Base-by-base conservation (phyloP, 768 basidiomycete species). In the Cystobasidium tubakii region DNA sequence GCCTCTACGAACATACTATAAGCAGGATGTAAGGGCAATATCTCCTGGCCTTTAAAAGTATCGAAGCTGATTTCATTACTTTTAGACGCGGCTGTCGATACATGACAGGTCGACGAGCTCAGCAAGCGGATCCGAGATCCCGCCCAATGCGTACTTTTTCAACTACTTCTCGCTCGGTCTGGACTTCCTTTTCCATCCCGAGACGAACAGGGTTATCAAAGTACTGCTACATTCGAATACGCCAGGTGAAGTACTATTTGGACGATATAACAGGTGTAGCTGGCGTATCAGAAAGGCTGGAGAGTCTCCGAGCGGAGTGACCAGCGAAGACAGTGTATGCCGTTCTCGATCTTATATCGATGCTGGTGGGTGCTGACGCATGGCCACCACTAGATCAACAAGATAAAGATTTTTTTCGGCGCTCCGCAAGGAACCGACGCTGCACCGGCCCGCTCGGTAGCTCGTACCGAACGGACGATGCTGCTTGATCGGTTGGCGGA, bases 1-100 rank as follows among this genome's bases (percentile, higher is more conserved):
- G 12, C 81, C 82, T 0, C 50, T 80, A 0, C 76, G 82, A 19
- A 77, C 77, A 42, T 82, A 77, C 69, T 82, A 78, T 79, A 82
- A 82, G 72, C 81, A 82, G 50, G 82, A 82, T 67, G 79, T 77
- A 66, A 34, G 76, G 57, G 73, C 15, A 1, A 7, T 21, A 60
- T 36, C 6, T n/a, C 7, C 44, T 39, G n/a, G n/a, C 21, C 44
- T 66, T 7, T 36, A 34, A 15, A 33, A 63, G 1, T 17, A 21
- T 31, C 25, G 19, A 62, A 27, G 29, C 66, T 71, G 69, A 66
- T n/a, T n/a, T 55, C 25, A 15, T 21, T 42, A n/a, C 27, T 1
- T 0, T 42, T 66, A 77, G 77, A 76, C 75, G 34, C 76, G 76
- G n/a, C 62, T 78, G 46, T 57, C 73, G 0, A 77, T 78, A 31